Conservation (phyloP, 2,329 filamentous ascomycete species). For the Colletotrichum sp. region DNA sequence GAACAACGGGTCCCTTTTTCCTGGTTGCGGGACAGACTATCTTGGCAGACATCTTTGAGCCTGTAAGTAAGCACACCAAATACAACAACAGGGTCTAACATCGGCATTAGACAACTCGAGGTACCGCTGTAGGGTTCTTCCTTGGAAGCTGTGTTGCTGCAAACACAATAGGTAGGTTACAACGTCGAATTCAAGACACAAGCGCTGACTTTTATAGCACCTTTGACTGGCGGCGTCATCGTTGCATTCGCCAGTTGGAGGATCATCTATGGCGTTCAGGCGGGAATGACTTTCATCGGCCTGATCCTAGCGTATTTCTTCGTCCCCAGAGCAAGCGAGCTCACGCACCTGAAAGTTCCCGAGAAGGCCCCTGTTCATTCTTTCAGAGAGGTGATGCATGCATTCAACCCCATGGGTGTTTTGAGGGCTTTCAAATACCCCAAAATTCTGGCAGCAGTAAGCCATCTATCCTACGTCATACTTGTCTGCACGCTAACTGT, state of each 20-base stretch:
- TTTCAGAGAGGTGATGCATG: conserved; percentile 27
- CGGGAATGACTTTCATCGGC: conserved; percentile 63
- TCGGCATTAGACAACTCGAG: conserved; percentile 3
- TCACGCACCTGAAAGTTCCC: conserved; percentile 54
- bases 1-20: conserved; percentile 19
- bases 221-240: conserved; percentile 62
- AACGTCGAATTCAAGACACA: too few species aligned
- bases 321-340: conserved; percentile 71
- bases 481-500: fast-evolving
- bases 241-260: conserved; percentile 73
- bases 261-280: conserved; percentile 74
- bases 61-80: not conserved
- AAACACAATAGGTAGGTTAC: conserved; percentile 4
- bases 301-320: conserved; percentile 61
- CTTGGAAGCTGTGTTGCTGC: conserved; percentile 21
- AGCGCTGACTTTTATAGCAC: not conserved
- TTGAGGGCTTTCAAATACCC: conserved; percentile 69
- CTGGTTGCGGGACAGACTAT: conserved; percentile 20
- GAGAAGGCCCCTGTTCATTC: conserved; percentile 43
- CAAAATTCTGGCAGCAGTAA: conserved; percentile 64
- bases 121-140: conserved; percentile 21
- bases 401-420: conserved; percentile 71
- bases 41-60: conserved; percentile 22
- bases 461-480: conserved; percentile 17
- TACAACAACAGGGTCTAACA: not conserved